phyloP scores from a whole-genome alignment of 257 asterid genomes.

The Haberlea rhodopensis region DNA sequence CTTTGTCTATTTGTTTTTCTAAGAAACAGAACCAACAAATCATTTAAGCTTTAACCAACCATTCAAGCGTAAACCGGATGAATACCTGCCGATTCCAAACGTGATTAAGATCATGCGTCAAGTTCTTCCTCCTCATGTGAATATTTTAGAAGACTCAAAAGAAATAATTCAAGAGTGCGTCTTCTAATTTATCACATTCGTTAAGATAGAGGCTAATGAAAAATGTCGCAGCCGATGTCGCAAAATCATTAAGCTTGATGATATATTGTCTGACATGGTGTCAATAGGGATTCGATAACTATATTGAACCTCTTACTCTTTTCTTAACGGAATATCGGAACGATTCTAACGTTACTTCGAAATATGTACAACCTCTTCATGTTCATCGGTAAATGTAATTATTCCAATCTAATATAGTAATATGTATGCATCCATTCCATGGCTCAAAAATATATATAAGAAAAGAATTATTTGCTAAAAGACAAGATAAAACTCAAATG shows the following conservation, averaged over 20 bases:
- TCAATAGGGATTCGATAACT: constrained; percentile 29
- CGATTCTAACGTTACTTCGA: no score
- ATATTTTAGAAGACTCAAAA: constrained; percentile 34
- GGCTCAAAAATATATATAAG: no score
- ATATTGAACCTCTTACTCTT: constrained; percentile 23
- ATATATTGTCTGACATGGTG: constrained; percentile 29
- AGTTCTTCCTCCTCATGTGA: constrained; percentile 33
- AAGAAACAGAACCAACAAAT: no score
- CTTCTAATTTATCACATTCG: constrained; percentile 32
- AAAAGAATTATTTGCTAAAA: no score
- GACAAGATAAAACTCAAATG: no score
- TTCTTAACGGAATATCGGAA: constrained; percentile 27
- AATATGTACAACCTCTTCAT: not conserved
- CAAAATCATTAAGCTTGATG: constrained; percentile 34
- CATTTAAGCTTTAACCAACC: not conserved
- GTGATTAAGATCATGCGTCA: constrained; percentile 32
- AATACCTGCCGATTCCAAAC: constrained; percentile 30
- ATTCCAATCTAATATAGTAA: no score
- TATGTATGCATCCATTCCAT: no score
- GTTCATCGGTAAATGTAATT: no score
- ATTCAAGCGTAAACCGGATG: constrained; percentile 11
- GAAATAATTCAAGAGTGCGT: constrained; percentile 34
- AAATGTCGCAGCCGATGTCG: constrained; percentile 31
- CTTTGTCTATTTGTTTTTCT: no score
- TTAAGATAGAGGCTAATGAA: constrained; percentile 35